Base-by-base conservation (phyloP, 1,284 basidiomycete genomes). In the Pseudozyma tsukubaensis region DNA sequence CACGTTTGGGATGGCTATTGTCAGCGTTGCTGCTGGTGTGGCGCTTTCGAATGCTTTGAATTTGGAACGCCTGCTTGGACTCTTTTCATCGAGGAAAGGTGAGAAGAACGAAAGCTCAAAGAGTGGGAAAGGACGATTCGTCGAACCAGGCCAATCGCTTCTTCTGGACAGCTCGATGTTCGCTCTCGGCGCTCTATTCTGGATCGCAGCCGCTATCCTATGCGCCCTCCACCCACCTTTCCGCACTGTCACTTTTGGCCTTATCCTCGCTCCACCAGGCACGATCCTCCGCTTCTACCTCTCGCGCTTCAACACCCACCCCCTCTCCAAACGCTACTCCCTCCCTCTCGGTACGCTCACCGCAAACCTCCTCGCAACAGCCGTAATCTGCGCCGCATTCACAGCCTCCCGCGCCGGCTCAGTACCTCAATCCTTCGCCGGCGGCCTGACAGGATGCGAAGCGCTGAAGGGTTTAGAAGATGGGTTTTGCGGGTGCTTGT, bases 401-500 rank as follows among this genome's bases (percentile, higher is more conserved):
- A 72, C 72, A 13, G 71, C 59, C 1, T 71, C 78, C 14, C 72
- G 69, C 9, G 65, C 67, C 16, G 77, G 78, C 9, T 49, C 55
- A 0, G 12, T 10, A 0, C 52, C 68, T 0, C 37, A 24, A 4
- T 55, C 61, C 0, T 68, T 60, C 18, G 34, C 58, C 7, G 59
- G 50, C 5, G 61, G 65, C 5, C 55, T 59, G 16, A 61, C 72
- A n/a, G 70, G 62, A 0, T 83, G 82, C 43, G 40, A 76, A 19
- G 81, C 74, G 0, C 60, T 82, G 16, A 66, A 77, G 12, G 82
- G 79, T 1, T 86, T 99, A 32, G 87, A 88, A 36, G 92, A 97
- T 80, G 97, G 97, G 3, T 97, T 94, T 82, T 98, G 95, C 82
- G 97, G 95, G 9, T 94, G 94, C 85, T 87, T 99, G 72, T 95